Evolutionary conservation across 371 early-diverging fungal genomes (phyloP).

Genomic region (Saksenaea vasiformis): DNA sequence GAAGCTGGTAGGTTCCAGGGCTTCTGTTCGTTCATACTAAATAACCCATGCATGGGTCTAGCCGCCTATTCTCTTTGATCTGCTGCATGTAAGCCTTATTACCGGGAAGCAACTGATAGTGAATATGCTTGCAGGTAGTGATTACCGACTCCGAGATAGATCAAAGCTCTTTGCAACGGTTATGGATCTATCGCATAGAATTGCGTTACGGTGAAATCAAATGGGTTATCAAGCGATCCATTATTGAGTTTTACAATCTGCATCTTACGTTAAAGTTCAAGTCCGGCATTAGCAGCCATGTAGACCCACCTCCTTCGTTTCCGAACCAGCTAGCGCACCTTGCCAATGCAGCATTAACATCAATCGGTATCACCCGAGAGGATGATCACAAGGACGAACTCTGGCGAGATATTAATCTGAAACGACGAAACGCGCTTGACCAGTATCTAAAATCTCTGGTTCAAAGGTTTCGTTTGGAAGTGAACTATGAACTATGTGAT

Average conservation of each 20-base stretch:
- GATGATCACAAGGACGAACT: constrained; percentile 30
- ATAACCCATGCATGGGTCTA: constrained; percentile 4
- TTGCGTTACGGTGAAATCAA: constrained; percentile 80
- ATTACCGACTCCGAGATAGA: constrained; percentile 53
- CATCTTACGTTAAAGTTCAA: constrained; percentile 60
- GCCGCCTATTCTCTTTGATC: constrained; percentile 47
- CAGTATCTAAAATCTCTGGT: constrained; percentile 63
- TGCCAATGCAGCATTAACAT: constrained; percentile 34
- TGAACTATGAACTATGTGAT: constrained; percentile 71
- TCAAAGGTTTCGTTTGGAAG: constrained; percentile 48
- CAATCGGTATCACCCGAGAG: constrained; percentile 33
- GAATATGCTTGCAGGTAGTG: constrained; percentile 25
- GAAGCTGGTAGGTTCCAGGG: constrained; percentile 22
- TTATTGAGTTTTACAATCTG: constrained; percentile 70
- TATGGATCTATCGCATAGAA: constrained; percentile 66
- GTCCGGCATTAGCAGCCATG: constrained; percentile 10
- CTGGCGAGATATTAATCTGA: constrained; percentile 41
- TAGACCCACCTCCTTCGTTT: constrained; percentile 41
- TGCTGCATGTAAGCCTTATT: constrained; percentile 24
- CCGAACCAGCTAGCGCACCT: constrained; percentile 41
- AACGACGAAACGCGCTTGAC: constrained; percentile 65
- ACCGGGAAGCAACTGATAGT: no score
- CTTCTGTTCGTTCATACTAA: background rate
- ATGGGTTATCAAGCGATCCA: constrained; percentile 71
- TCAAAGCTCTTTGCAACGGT: constrained; percentile 22